Evolutionary conservation across 805 yeast species (phyloP).

Genomic region (Yarrowia deformans): DNA sequence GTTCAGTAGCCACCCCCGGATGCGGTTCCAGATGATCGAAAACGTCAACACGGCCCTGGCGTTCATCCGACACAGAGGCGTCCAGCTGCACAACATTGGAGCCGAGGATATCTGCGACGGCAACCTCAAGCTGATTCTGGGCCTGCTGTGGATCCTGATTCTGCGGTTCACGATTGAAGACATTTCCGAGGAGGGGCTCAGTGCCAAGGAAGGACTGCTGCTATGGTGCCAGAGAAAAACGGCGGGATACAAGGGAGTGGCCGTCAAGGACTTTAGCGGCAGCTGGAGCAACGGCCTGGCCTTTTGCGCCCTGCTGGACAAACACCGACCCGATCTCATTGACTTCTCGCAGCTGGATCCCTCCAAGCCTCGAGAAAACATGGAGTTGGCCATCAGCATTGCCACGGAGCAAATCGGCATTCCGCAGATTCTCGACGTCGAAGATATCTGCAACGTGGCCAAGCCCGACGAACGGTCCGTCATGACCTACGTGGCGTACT

Average conservation of each 20-base stretch:
- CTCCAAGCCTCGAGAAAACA: constrained; percentile 48
- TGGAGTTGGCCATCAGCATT: constrained; percentile 53
- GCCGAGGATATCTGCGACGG: constrained; percentile 94
- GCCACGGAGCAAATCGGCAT: constrained; percentile 59
- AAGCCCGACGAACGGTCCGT: constrained; percentile 68
- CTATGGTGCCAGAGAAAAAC: constrained; percentile 63
- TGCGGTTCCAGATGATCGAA: constrained; percentile 53
- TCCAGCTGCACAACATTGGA: constrained; percentile 52
- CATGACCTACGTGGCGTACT: constrained; percentile 64
- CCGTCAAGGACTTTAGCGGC: constrained; percentile 58
- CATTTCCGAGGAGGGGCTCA: constrained; percentile 52
- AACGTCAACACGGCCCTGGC: constrained; percentile 52
- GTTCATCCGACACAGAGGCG: constrained; percentile 50
- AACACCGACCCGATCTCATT: constrained; percentile 55
- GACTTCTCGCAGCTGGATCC: constrained; percentile 50
- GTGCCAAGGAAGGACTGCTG: constrained; percentile 56
- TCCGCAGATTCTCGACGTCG: constrained; percentile 61
- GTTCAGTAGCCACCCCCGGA: constrained; percentile 48
- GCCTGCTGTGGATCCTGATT: constrained; percentile 76
- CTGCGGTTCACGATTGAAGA: constrained; percentile 52
- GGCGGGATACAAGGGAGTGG: constrained; percentile 51
- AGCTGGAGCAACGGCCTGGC: constrained; percentile 64
- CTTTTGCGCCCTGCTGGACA: constrained; percentile 56
- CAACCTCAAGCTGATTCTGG: constrained; percentile 88
- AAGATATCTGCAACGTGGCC: constrained; percentile 57